phyloP scores from a whole-genome alignment of 805 yeast genomes.

The Cyberlindnera maclurae region DNA sequence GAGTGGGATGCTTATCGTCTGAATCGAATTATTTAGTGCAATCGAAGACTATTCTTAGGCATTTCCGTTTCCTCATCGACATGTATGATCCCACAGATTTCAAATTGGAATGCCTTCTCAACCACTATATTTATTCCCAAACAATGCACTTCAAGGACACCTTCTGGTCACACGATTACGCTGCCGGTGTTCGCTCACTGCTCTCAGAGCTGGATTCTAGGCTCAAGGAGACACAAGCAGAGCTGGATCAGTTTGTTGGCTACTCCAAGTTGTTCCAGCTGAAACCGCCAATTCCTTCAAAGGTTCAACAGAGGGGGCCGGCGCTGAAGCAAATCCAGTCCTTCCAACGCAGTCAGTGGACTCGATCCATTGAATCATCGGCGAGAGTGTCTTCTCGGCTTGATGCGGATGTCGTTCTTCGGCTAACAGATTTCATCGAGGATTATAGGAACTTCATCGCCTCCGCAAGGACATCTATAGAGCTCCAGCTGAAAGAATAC shows the following conservation, averaged over 20 bases:
- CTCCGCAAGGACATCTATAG: slow-evolving; percentile 7
- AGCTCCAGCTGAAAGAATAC: slow-evolving; percentile 9
- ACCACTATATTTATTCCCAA: too few species aligned
- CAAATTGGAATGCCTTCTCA: too few species aligned
- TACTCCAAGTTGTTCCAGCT: slow-evolving; percentile 13
- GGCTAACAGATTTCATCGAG: slow-evolving; percentile 18
- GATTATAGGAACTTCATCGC: slow-evolving; percentile 14
- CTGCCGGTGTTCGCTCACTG: slow-evolving; percentile 23
- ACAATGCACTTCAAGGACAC: slow-evolving; percentile 11
- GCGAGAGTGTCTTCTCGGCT: too few species aligned
- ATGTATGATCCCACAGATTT: too few species aligned
- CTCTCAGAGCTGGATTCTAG: slow-evolving; percentile 16
- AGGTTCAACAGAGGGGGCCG: slow-evolving; percentile 1
- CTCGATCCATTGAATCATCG: too few species aligned
- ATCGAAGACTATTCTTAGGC: too few species aligned
- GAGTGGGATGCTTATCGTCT: too few species aligned
- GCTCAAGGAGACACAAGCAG: slow-evolving; percentile 10
- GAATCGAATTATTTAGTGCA: too few species aligned
- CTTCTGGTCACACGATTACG: slow-evolving; percentile 28
- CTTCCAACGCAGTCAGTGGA: too few species aligned
- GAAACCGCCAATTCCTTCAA: neutral
- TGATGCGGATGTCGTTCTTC: slow-evolving; percentile 7
- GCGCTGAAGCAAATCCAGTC: neutral
- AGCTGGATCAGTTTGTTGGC: slow-evolving; percentile 15
- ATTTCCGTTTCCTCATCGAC: too few species aligned